phyloP scores from a whole-genome alignment of 768 basidiomycete species.

The Cystobasidiopsis lactophilus region DNA sequence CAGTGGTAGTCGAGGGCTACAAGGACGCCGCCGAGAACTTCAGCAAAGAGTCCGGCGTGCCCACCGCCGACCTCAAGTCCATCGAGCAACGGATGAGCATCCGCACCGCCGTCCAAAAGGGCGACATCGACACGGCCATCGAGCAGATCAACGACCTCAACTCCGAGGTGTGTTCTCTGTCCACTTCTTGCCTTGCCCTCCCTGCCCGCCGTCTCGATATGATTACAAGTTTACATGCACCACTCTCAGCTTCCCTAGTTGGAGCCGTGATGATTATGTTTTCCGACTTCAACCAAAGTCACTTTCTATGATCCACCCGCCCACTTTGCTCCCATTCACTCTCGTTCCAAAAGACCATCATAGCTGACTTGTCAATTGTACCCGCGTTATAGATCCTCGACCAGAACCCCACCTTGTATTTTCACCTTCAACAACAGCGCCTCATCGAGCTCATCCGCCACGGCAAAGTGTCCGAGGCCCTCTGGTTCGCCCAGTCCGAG shows the following conservation, averaged over 20 bases:
- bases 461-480: conserved; percentile 51
- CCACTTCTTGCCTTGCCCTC: neutral
- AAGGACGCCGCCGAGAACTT: conserved; percentile 90
- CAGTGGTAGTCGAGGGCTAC: conserved; percentile 79
- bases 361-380: neutral
- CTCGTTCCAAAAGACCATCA: neutral
- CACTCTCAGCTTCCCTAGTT: conserved; percentile 56
- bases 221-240: conserved; percentile 64
- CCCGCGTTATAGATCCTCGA: conserved; percentile 90
- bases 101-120: conserved; percentile 74
- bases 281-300: neutral
- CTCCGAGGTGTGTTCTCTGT: conserved; percentile 86
- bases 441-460: conserved; percentile 84
- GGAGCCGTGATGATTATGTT: neutral
- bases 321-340: neutral
- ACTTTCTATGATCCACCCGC: too few species aligned
- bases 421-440: conserved; percentile 85
- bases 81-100: conserved; percentile 90
- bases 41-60: conserved; percentile 59
- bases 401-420: conserved; percentile 77
- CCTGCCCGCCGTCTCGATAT: conserved; percentile 5
- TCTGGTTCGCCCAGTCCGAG: conserved; percentile 79
- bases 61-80: conserved; percentile 39
- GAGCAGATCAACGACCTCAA: conserved; percentile 87
- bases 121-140: conserved; percentile 86